Conservation (phyloP, 306 rosid genomes). For the Psophocarpus tetragonolobus region DNA sequence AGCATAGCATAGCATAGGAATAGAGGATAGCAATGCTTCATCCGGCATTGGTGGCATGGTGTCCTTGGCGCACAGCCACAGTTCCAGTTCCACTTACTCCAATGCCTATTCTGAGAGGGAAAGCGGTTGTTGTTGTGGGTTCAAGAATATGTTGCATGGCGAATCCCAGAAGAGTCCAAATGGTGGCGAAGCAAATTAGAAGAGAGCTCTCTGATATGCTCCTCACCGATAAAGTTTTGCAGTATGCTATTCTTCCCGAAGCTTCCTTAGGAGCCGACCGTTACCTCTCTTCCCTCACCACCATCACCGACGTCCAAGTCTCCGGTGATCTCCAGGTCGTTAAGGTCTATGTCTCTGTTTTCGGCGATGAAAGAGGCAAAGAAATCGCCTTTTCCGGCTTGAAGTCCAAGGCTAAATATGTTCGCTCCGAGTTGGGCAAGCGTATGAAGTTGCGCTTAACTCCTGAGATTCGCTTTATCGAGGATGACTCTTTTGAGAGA, state of each 20-base stretch:
- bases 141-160: slow-evolving; percentile 73
- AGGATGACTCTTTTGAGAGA: slow-evolving; percentile 88
- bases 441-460: slow-evolving; percentile 89
- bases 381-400: slow-evolving; percentile 88
- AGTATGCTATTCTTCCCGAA: slow-evolving; percentile 79
- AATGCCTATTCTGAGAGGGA: not conserved
- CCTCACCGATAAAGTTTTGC: slow-evolving; percentile 73
- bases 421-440: slow-evolving; percentile 76
- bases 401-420: slow-evolving; percentile 89
- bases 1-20: not conserved
- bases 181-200: slow-evolving; percentile 90
- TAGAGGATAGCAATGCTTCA: slow-evolving; percentile 43
- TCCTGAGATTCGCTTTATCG: slow-evolving; percentile 88
- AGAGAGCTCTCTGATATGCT: slow-evolving; percentile 96
- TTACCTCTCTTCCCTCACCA: slow-evolving; percentile 86
- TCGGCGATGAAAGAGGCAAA: slow-evolving; percentile 93
- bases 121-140: not conserved
- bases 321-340: slow-evolving; percentile 92
- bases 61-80: not conserved
- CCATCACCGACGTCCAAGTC: slow-evolving; percentile 84
- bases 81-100: not conserved
- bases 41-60: slow-evolving; percentile 36
- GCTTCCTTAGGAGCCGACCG: slow-evolving; percentile 89
- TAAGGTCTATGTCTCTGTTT: slow-evolving; percentile 88
- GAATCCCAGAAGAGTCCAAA: slow-evolving; percentile 81